phyloP scores from a whole-genome alignment of 179 eudicot genomes.

The Pouteria campechiana region DNA sequence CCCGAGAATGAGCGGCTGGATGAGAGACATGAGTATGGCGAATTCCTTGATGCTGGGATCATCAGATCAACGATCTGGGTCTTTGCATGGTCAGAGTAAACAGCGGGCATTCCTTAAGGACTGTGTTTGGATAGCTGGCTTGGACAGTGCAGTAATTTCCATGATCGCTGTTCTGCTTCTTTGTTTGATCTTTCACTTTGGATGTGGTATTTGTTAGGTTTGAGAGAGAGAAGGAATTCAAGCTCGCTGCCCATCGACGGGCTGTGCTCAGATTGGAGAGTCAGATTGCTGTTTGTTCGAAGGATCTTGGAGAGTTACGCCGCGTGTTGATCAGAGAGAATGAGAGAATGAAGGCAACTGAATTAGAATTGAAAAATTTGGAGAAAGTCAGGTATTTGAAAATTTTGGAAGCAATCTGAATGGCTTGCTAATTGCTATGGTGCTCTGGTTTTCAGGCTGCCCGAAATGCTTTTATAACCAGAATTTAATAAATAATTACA shows the following conservation, averaged over 20 bases:
- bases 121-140: no score
- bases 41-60: no score
- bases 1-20: no score
- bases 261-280: constrained; percentile 67
- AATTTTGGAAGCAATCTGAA: background rate
- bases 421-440: background rate
- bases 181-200: background rate
- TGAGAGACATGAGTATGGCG: no score
- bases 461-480: background rate
- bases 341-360: constrained; percentile 27
- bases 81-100: no score
- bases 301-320: constrained; percentile 31
- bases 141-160: no score
- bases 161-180: no score
- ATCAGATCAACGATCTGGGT: no score
- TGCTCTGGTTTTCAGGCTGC: background rate
- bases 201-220: constrained; percentile 22
- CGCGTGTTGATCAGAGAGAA: constrained; percentile 25
- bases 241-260: constrained; percentile 46
- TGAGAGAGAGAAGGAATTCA: constrained; percentile 54
- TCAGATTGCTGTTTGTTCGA: constrained; percentile 29
- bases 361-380: constrained; percentile 35
- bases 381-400: constrained; percentile 43
- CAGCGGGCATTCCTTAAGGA: no score
- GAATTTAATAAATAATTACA: no score